phyloP scores from a whole-genome alignment of 2,329 filamentous ascomycete genomes.

The Graphiopsis chlorocephala region DNA sequence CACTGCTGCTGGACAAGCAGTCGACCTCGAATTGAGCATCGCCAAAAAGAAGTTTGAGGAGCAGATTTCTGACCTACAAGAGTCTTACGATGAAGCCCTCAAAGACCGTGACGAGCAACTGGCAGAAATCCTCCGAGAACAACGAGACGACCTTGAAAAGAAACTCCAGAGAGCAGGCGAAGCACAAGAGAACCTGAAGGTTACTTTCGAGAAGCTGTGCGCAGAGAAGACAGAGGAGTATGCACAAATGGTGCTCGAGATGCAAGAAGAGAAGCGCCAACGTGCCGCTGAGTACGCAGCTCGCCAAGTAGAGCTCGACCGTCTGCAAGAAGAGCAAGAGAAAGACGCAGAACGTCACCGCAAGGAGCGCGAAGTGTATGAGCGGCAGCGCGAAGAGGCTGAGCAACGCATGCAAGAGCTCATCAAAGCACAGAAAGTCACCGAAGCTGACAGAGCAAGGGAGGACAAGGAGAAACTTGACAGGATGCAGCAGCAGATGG shows the following conservation, averaged over 20 bases:
- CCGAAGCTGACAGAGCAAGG: slow-evolving; percentile 3
- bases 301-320: not conserved
- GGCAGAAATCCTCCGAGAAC: slow-evolving; percentile 13
- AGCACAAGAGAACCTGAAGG: slow-evolving; percentile 16
- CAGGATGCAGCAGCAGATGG: slow-evolving; percentile 8
- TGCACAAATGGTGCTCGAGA: not conserved
- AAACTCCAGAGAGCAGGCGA: slow-evolving; percentile 18
- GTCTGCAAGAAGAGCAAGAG: slow-evolving; percentile 1
- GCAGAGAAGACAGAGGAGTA: slow-evolving; percentile 8
- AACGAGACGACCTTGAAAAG: slow-evolving; percentile 14
- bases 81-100: slow-evolving; percentile 6
- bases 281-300: not conserved
- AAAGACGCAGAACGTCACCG: slow-evolving; percentile 10
- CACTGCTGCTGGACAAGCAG: slow-evolving; percentile 22
- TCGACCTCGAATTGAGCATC: not conserved
- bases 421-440: slow-evolving; percentile 11
- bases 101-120: slow-evolving; percentile 16
- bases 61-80: slow-evolving; percentile 7
- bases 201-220: slow-evolving; percentile 13
- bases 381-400: slow-evolving; percentile 7
- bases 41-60: slow-evolving; percentile 6
- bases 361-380: slow-evolving; percentile 7
- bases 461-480: slow-evolving; percentile 15
- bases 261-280: slow-evolving; percentile 1
- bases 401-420: slow-evolving; percentile 13